Percentiles rank a stretch among this genome's conserved stretches.
Evolutionary conservation across 2,329 filamentous ascomycete species (phyloP).

Genomic region (Penicillium hesseltinei): DNA sequence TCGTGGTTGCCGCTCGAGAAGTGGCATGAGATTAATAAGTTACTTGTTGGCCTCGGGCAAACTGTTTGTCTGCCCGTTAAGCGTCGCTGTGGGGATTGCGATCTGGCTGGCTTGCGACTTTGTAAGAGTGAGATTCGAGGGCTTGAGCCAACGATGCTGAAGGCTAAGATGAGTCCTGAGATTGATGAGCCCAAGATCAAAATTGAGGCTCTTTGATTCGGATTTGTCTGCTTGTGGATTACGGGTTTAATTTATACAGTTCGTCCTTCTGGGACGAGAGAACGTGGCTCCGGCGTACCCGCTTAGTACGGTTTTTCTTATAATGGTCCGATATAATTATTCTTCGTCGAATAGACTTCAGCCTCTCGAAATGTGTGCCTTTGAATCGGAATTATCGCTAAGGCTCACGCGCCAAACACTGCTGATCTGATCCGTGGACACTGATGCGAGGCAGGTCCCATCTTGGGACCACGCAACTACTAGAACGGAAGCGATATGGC

Average conservation of each 20-base stretch:
- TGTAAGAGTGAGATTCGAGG: conserved; percentile 70
- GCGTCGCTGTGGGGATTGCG: conserved; percentile 79
- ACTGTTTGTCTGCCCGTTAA: conserved; percentile 79
- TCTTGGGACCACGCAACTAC: no score
- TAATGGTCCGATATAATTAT: not conserved
- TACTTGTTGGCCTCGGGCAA: conserved; percentile 86
- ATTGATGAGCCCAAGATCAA: conserved; percentile 25
- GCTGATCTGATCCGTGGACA: no score
- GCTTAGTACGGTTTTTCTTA: no score
- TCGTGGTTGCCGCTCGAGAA: conserved; percentile 78
- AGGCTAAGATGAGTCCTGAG: conserved; percentile 23
- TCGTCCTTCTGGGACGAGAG: not conserved
- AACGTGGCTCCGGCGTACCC: not conserved
- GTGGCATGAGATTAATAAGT: conserved; percentile 89
- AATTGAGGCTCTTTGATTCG: conserved; percentile 18
- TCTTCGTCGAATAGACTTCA: not conserved
- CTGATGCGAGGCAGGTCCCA: no score
- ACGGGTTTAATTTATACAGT: not conserved
- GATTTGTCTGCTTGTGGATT: not conserved
- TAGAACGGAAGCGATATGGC: no score
- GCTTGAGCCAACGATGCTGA: conserved; percentile 60
- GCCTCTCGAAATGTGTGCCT: not conserved
- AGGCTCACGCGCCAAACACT: no score
- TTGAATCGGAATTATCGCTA: no score
- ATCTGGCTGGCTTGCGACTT: conserved; percentile 70